These are phyloP conservation scores for Catharanthus roseus DNA, from an alignment of 257 asterid species.

Conservation along the genomic window DNA sequence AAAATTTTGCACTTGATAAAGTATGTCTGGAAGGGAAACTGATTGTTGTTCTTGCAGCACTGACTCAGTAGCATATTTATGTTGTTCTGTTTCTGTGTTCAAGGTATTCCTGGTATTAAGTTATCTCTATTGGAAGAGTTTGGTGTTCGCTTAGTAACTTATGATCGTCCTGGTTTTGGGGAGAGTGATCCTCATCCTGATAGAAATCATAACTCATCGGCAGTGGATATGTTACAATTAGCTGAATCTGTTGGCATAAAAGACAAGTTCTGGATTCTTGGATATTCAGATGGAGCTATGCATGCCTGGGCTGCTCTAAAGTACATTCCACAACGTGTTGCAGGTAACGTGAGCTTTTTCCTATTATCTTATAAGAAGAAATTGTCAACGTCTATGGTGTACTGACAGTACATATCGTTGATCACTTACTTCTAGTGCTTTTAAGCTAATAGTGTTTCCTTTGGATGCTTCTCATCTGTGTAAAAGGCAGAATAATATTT, in stretches of 20 bases:
- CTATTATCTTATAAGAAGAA: slow-evolving; percentile 1
- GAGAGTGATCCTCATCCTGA: slow-evolving; percentile 79
- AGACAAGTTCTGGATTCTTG: slow-evolving; percentile 80
- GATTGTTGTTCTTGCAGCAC: neutral
- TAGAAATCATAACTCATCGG: slow-evolving; percentile 69
- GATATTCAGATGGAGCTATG: slow-evolving; percentile 66
- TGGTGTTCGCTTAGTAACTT: slow-evolving; percentile 69
- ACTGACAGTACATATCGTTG: neutral
- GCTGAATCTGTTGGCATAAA: slow-evolving; percentile 50
- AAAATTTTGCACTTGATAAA: neutral
- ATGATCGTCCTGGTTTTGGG: slow-evolving; percentile 94
- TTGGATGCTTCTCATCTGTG: neutral
- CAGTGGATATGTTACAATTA: slow-evolving; percentile 60
- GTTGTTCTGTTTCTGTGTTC: slow-evolving; percentile 12
- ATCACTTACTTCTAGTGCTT: neutral
- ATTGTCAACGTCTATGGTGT: neutral
- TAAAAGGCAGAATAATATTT: neutral
- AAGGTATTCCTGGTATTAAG: slow-evolving; percentile 65
- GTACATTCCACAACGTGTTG: slow-evolving; percentile 59
- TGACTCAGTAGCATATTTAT: neutral
- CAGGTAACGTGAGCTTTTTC: slow-evolving; percentile 44
- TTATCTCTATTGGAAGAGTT: slow-evolving; percentile 60
- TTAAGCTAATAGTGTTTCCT: neutral
- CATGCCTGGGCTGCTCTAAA: slow-evolving; percentile 92
- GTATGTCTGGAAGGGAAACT: neutral